phyloP scores from a whole-genome alignment of 495 filamentous ascomycete genomes.

The Recurvomyces mirabilis region DNA sequence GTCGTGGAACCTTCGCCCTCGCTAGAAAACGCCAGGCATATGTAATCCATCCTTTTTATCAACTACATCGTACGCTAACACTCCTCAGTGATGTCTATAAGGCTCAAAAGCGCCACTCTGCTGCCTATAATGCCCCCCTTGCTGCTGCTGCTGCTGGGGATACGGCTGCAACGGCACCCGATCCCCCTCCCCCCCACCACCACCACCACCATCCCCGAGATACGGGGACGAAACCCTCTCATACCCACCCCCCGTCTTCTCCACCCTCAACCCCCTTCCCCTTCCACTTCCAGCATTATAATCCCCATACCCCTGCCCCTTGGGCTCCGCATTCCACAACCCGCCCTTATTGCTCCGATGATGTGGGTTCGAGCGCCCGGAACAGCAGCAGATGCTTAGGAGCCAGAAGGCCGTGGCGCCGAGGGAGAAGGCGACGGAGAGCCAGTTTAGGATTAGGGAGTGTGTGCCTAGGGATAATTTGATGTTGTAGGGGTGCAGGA shows the following conservation, averaged over 20 bases:
- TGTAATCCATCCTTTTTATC: too few species aligned
- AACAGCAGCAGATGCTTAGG: slow-evolving; percentile 84
- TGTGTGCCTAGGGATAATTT: slow-evolving; percentile 49
- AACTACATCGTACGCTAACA: neutral
- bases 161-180: slow-evolving; percentile 17
- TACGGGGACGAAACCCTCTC: slow-evolving; percentile 33
- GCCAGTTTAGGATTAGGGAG: slow-evolving; percentile 63
- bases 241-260: slow-evolving; percentile 35
- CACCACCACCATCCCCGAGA: slow-evolving; percentile 23
- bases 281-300: neutral
- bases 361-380: slow-evolving; percentile 34
- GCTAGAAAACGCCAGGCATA: too few species aligned
- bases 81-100: too few species aligned
- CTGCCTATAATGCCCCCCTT: slow-evolving; percentile 29
- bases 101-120: too few species aligned
- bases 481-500: slow-evolving; percentile 56
- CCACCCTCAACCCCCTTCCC: slow-evolving; percentile 23
- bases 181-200: slow-evolving; percentile 12
- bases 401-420: slow-evolving; percentile 76
- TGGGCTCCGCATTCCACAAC: slow-evolving; percentile 15
- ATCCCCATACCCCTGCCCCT: slow-evolving; percentile 10
- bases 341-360: slow-evolving; percentile 18
- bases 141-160: slow-evolving; percentile 18
- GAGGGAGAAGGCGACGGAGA: slow-evolving; percentile 64
- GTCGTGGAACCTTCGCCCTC: neutral